phyloP scores from a whole-genome alignment of 768 basidiomycete genomes.

The Cystobasidium onofrii region DNA sequence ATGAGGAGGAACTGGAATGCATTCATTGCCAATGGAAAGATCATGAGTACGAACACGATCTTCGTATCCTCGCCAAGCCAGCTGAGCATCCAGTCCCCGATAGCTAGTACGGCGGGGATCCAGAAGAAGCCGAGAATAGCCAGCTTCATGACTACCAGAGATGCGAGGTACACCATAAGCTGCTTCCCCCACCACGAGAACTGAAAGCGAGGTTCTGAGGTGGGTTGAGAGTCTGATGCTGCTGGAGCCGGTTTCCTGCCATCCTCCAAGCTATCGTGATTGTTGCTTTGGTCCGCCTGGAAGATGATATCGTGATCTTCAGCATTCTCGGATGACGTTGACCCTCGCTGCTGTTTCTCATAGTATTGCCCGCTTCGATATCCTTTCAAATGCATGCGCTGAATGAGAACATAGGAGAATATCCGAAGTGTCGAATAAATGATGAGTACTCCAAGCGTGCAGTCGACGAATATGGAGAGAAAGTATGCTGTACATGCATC shows the following conservation, averaged over 20 bases:
- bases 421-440: slow-evolving; percentile 51
- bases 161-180: slow-evolving; percentile 63
- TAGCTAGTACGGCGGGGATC: slow-evolving; percentile 60
- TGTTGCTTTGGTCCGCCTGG: not conserved
- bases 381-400: slow-evolving; percentile 61
- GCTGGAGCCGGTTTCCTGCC: not conserved
- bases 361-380: slow-evolving; percentile 85
- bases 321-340: not conserved
- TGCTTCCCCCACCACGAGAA: slow-evolving; percentile 47
- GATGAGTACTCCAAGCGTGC: slow-evolving; percentile 75
- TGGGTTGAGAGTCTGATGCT: not conserved
- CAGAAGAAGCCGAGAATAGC: slow-evolving; percentile 66
- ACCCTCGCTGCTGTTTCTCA: not conserved
- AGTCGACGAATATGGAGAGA: slow-evolving; percentile 84
- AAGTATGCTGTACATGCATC: slow-evolving; percentile 77
- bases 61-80: slow-evolving; percentile 56
- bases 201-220: not conserved
- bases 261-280: not conserved
- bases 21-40: slow-evolving; percentile 60
- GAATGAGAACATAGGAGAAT: slow-evolving; percentile 59
- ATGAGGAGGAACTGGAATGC: slow-evolving; percentile 80
- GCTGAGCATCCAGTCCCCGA: slow-evolving; percentile 79
- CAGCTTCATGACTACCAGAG: slow-evolving; percentile 82
- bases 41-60: slow-evolving; percentile 61
- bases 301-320: not conserved